Evolutionary conservation across 495 filamentous ascomycete species (phyloP).

Genomic region (Aspergillus leporis): DNA sequence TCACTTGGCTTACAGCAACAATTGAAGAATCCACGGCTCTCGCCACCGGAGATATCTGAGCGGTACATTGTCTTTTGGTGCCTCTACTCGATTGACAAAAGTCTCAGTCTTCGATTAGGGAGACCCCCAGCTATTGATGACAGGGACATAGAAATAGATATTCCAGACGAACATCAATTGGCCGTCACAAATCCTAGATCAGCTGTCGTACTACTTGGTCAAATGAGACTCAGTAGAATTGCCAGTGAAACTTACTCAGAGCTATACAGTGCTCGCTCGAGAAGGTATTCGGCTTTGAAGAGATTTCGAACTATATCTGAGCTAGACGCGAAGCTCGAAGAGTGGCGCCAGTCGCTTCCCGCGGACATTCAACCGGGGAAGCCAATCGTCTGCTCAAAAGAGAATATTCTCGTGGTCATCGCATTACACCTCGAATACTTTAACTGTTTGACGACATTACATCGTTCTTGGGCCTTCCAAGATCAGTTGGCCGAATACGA

Average conservation of each 20-base stretch:
- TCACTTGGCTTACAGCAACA: neutral
- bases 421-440: neutral
- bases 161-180: neutral
- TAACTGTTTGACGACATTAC: neutral
- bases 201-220: neutral
- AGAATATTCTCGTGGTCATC: neutral
- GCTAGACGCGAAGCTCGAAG: neutral
- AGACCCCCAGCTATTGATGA: neutral
- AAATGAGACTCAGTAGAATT: neutral
- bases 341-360: neutral
- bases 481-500: neutral
- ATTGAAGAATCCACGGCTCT: neutral
- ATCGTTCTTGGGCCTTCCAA: neutral
- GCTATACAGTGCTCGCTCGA: neutral
- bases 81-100: neutral
- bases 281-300: neutral
- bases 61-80: conserved; percentile 3
- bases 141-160: neutral
- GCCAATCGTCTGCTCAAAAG: neutral
- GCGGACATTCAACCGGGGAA: neutral
- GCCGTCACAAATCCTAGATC: neutral
- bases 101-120: neutral
- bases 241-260: neutral
- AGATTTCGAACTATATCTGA: conserved; percentile 4
- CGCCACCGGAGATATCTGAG: neutral